Evolutionary conservation across 2,329 filamentous ascomycete species (phyloP).

Genomic region (Stagonosporopsis rhizophila): DNA sequence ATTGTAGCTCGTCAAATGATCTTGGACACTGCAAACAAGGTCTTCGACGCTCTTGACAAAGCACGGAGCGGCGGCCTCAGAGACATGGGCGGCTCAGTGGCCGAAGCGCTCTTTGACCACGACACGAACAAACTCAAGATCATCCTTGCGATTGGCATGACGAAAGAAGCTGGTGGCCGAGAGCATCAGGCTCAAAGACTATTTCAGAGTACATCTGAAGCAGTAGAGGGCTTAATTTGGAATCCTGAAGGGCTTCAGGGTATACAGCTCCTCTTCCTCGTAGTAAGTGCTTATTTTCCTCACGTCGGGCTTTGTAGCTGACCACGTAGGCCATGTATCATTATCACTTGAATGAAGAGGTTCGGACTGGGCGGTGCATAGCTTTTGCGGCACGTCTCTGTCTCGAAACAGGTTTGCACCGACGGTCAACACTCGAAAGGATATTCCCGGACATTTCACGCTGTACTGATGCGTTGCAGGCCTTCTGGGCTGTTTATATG

Average conservation of each 20-base stretch:
- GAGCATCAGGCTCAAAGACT: conserved; percentile 19
- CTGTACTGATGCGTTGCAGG: conserved; percentile 15
- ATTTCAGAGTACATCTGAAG: conserved; percentile 20
- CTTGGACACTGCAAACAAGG: conserved; percentile 9
- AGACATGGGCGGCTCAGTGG: conserved; percentile 15
- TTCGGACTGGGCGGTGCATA: conserved; percentile 19
- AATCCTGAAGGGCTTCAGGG: conserved; percentile 20
- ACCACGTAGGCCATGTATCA: conserved; percentile 21
- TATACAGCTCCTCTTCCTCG: conserved; percentile 20
- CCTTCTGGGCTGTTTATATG: conserved; percentile 24
- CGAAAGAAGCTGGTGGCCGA: conserved; percentile 14
- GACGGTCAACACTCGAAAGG: conserved; percentile 16
- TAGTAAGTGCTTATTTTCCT: conserved; percentile 1
- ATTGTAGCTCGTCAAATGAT: conserved; percentile 9
- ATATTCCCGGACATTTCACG: conserved; percentile 8
- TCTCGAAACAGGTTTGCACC: conserved; percentile 18
- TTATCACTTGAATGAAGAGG: conserved; percentile 21
- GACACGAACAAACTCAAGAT: conserved; percentile 22
- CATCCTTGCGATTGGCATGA: conserved; percentile 18
- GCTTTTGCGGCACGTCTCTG: conserved; percentile 20
- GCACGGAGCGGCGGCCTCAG: conserved; percentile 13
- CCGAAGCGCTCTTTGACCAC: conserved; percentile 19
- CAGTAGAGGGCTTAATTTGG: conserved; percentile 20
- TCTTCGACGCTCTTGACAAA: conserved; percentile 11
- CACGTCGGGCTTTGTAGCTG: not conserved